Evolutionary conservation across 176 grass and related monocot genomes (phyloP).

Genomic region (Luzula sylvatica): DNA sequence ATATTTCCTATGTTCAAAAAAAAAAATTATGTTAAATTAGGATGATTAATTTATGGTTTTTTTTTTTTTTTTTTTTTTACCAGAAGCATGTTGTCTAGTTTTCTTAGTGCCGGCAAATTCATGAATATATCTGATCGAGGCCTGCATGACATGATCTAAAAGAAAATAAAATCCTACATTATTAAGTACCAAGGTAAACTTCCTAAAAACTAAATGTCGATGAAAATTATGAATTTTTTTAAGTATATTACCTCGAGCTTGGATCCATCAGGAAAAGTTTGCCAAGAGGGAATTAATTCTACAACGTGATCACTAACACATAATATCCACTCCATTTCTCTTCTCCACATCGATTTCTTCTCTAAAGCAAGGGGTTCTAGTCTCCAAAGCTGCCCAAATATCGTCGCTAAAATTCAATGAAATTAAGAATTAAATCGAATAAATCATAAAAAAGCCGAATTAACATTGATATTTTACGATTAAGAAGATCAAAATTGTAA

Average conservation of each 20-base stretch:
- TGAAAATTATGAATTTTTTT: conserved; percentile 2
- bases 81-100: conserved; percentile 92
- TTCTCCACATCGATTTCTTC: conserved; percentile 93
- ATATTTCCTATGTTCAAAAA: conserved; percentile 46
- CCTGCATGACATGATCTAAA: conserved; percentile 86
- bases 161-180: not conserved
- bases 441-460: not conserved
- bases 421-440: not conserved
- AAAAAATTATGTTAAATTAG: not conserved
- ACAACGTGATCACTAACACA: conserved; percentile 93
- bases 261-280: conserved; percentile 78
- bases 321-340: conserved; percentile 92
- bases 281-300: conserved; percentile 78
- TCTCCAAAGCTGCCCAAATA: conserved; percentile 97
- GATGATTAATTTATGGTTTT: not conserved
- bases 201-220: not conserved
- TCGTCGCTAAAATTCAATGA: conserved; percentile 36
- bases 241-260: conserved; percentile 58
- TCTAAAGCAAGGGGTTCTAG: conserved; percentile 66
- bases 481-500: not conserved
- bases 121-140: conserved; percentile 70
- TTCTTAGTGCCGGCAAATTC: conserved; percentile 82
- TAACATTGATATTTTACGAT: not conserved
- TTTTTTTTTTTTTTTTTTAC: conserved; percentile 31
- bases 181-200: conserved; percentile 4